Conservation (phyloP, 2,329 filamentous ascomycete genomes). For the Sclerotinia glacialis region DNA sequence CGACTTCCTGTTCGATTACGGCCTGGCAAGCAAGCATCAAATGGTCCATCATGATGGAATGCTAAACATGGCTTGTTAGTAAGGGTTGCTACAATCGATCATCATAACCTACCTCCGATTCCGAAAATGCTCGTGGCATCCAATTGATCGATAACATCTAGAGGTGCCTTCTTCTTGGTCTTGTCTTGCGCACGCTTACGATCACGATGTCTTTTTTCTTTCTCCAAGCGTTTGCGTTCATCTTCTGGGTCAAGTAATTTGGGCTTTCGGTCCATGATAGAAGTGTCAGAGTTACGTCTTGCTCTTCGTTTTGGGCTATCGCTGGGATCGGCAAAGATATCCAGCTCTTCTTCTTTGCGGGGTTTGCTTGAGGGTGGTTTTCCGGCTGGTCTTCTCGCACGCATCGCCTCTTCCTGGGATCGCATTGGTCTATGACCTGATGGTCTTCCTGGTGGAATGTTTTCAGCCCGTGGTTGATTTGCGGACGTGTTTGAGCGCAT, state of each 20-base stretch:
- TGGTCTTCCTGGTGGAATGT: conserved; percentile 44
- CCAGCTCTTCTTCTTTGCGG: conserved; percentile 29
- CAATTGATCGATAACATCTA: conserved; percentile 94
- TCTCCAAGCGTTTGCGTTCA: conserved; percentile 57
- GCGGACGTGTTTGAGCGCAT: conserved; percentile 45
- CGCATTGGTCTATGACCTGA: conserved; percentile 57
- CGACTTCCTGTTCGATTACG: conserved; percentile 82
- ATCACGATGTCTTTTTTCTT: conserved; percentile 48
- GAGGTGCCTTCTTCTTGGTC: conserved; percentile 40
- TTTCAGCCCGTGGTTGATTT: conserved; percentile 46
- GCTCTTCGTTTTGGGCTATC: conserved; percentile 48
- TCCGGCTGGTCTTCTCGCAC: conserved; percentile 48
- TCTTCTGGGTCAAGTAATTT: conserved; percentile 57
- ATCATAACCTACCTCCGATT: conserved; percentile 67
- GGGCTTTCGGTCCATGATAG: conserved; percentile 52
- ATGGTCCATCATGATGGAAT: conserved; percentile 96
- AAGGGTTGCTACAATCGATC: background rate
- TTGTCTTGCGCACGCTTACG: conserved; percentile 43
- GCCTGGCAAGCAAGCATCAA: conserved; percentile 92
- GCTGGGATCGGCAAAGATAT: conserved; percentile 40
- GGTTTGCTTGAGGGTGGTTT: conserved; percentile 32
- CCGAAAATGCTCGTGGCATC: conserved; percentile 97
- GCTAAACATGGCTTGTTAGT: conserved; percentile 51
- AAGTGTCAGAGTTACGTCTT: conserved; percentile 78
- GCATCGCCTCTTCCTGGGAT: conserved; percentile 64